These are phyloP conservation scores for Akanthomyces lecanii DNA, from an alignment of 2,329 filamentous ascomycete genomes.

Conservation along the genomic window DNA sequence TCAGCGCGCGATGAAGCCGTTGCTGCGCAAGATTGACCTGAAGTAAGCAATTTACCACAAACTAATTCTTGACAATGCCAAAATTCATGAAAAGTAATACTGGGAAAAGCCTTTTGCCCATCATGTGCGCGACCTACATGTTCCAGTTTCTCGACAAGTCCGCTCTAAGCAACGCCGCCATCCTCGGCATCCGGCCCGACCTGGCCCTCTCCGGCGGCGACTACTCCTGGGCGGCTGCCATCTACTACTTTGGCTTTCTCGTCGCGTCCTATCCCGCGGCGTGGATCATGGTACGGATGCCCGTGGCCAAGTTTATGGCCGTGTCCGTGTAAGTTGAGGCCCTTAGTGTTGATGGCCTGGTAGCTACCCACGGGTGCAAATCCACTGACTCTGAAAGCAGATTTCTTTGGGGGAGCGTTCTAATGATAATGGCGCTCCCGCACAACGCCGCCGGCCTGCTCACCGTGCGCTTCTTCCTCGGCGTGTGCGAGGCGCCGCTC, in stretches of 20 bases:
- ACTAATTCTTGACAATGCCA: too few species aligned
- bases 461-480: conserved; percentile 31
- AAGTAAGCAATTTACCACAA: not conserved
- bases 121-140: conserved; percentile 51
- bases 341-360: too few species aligned
- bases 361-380: too few species aligned
- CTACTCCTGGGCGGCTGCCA: conserved; percentile 46
- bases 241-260: conserved; percentile 52
- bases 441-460: conserved; percentile 24
- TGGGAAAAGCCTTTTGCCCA: conserved; percentile 43
- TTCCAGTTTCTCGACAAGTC: conserved; percentile 60
- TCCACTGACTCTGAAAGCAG: not conserved
- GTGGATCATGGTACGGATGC: conserved; percentile 25
- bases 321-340: conserved; percentile 20
- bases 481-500: conserved; percentile 29
- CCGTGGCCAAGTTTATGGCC: conserved; percentile 27
- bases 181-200: conserved; percentile 45
- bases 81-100: too few species aligned
- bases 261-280: conserved; percentile 26
- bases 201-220: conserved; percentile 44
- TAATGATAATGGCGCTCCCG: conserved; percentile 22
- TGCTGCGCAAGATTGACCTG: not conserved
- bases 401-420: conserved; percentile 18
- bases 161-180: conserved; percentile 46
- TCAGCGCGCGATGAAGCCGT: not conserved